A percentile compares a stretch with the other conserved stretches of the same genome.
Evolutionary conservation across 1,284 basidiomycete genomes (phyloP).

Genomic region (Puccinia brachypodii): DNA sequence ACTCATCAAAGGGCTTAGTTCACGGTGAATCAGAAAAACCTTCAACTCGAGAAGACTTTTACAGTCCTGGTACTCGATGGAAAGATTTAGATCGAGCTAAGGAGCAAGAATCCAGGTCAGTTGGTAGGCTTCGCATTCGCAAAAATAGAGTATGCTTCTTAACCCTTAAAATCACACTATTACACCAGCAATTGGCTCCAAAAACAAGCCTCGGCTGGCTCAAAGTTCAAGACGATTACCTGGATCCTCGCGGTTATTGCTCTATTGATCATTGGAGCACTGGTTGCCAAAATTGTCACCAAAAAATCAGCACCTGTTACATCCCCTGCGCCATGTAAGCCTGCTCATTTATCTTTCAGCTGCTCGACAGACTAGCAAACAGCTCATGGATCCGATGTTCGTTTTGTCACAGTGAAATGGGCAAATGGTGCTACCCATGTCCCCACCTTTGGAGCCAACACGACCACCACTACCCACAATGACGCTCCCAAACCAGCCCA

Average conservation of each 20-base stretch:
- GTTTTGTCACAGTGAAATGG: conserved; percentile 14
- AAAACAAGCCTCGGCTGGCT: conserved; percentile 17
- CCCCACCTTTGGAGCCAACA: conserved; percentile 28
- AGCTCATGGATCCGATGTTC: neutral
- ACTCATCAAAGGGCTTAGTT: neutral
- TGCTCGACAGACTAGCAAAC: neutral
- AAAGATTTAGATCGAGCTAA: conserved; percentile 20
- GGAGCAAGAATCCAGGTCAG: conserved; percentile 9
- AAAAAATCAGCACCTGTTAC: conserved; percentile 5
- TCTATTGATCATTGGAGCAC: neutral
- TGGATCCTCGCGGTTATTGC: conserved; percentile 27
- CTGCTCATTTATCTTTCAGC: neutral
- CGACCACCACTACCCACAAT: neutral
- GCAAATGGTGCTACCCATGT: conserved; percentile 20
- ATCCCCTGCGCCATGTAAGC: neutral
- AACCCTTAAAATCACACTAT: neutral
- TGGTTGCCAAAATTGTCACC: conserved; percentile 2
- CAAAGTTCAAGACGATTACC: conserved; percentile 12
- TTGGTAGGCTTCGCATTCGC: neutral
- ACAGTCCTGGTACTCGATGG: neutral
- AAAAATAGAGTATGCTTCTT: neutral
- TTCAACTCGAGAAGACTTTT: neutral
- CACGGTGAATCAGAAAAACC: conserved; percentile 1
- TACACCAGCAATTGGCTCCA: conserved; percentile 26
- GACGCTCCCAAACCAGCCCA: neutral